Evolutionary conservation across 805 yeast species (phyloP).

Genomic region (Saturnispora dispora): DNA sequence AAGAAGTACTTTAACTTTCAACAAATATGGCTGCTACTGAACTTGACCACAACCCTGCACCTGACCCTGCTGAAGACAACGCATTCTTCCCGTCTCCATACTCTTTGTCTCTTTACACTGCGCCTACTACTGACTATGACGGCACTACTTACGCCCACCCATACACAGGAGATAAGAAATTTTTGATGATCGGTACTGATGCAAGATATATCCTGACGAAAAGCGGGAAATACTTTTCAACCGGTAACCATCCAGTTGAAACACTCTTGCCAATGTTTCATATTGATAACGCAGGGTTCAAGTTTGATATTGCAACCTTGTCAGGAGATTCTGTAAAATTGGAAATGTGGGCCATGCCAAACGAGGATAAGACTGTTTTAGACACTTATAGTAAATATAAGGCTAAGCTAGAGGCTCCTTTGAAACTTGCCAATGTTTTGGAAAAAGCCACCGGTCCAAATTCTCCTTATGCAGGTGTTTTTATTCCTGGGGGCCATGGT

Average conservation of each 20-base stretch:
- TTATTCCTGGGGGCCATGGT: slow-evolving; percentile 12
- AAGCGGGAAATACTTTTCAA: slow-evolving; percentile 10
- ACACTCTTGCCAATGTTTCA: slow-evolving; percentile 10
- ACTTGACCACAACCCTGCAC: slow-evolving; percentile 6
- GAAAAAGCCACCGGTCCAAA: neutral
- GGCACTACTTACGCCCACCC: slow-evolving; percentile 8
- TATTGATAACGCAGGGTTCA: slow-evolving; percentile 9
- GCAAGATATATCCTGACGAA: slow-evolving; percentile 8
- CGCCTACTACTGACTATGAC: slow-evolving; percentile 8
- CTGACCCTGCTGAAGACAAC: slow-evolving; percentile 9
- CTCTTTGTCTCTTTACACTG: slow-evolving; percentile 8
- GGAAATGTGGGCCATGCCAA: slow-evolving; percentile 12
- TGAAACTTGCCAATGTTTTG: slow-evolving; percentile 1
- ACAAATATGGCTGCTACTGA: neutral
- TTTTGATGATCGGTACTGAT: slow-evolving; percentile 7
- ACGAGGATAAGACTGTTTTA: slow-evolving; percentile 8
- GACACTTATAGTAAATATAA: slow-evolving; percentile 2
- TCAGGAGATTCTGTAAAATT: slow-evolving; percentile 9
- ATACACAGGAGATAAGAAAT: slow-evolving; percentile 5
- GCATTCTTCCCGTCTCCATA: slow-evolving; percentile 12
- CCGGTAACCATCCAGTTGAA: slow-evolving; percentile 12
- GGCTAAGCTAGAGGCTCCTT: slow-evolving; percentile 1
- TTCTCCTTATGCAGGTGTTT: slow-evolving; percentile 9
- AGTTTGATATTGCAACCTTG: slow-evolving; percentile 9
- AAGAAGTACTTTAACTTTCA: no score